Evolutionary conservation across 345 rosid species (phyloP).

Genomic region (Citrus inodora): DNA sequence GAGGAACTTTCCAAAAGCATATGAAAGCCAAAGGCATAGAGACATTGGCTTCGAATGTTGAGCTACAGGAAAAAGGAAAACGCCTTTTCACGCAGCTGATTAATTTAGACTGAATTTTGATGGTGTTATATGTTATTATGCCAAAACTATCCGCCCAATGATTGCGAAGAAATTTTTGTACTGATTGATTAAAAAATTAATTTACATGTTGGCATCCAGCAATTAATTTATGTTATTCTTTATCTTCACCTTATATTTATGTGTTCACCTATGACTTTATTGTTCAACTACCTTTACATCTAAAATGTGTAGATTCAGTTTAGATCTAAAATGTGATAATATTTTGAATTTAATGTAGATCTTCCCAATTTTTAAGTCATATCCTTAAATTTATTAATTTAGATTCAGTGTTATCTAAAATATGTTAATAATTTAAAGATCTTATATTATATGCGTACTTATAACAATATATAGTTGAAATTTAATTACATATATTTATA

Average conservation of each 20-base stretch:
- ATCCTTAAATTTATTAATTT: too few species aligned
- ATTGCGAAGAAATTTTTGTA: constrained; percentile 6
- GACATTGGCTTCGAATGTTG: constrained; percentile 41
- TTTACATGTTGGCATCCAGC: not conserved
- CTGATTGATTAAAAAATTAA: not conserved
- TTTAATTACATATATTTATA: too few species aligned
- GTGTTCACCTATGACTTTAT: not conserved
- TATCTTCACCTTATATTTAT: not conserved
- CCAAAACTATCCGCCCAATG: constrained; percentile 13
- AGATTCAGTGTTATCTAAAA: too few species aligned
- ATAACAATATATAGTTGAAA: too few species aligned
- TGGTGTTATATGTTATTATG: not conserved
- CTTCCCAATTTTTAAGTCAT: not conserved
- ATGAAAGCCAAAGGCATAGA: constrained; percentile 32
- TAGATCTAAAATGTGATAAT: too few species aligned
- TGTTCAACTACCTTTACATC: not conserved
- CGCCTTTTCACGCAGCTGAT: not conserved
- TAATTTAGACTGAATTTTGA: constrained; percentile 4
- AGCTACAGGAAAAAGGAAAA: constrained; percentile 21
- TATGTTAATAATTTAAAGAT: too few species aligned
- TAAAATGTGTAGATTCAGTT: too few species aligned
- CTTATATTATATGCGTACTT: too few species aligned
- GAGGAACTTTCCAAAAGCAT: constrained; percentile 32
- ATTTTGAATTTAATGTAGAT: too few species aligned
- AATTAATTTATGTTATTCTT: not conserved